Conservation (phyloP, 2,329 filamentous ascomycete species). For the Podosphaera aphanis region DNA sequence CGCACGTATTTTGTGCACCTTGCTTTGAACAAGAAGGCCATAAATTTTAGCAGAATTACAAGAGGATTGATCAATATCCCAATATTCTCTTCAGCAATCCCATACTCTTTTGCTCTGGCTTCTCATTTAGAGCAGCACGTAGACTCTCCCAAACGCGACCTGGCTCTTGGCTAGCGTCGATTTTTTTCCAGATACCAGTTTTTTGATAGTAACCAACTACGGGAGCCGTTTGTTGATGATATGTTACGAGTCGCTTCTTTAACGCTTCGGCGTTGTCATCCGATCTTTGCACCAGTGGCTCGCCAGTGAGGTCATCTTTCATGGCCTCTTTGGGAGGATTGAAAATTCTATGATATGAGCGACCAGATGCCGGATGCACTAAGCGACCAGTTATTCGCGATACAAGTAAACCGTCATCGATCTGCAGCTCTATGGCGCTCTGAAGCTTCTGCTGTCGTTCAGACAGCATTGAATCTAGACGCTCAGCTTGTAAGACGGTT, state of each 20-base stretch:
- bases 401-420: conserved; percentile 82
- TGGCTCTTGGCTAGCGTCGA: conserved; percentile 91
- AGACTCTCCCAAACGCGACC: conserved; percentile 89
- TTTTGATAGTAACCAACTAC: conserved; percentile 94
- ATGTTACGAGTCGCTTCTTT: conserved; percentile 81
- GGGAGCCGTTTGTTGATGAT: conserved; percentile 80
- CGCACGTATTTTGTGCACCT: no score
- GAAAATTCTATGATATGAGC: conserved; percentile 96
- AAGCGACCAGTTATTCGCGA: conserved; percentile 90
- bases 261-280: conserved; percentile 94
- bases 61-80: conserved; percentile 6
- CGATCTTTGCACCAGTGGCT: conserved; percentile 84
- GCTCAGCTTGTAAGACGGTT: conserved; percentile 83
- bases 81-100: conserved; percentile 17
- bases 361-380: conserved; percentile 84
- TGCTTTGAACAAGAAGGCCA: no score
- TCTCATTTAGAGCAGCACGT: conserved; percentile 56
- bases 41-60: background rate
- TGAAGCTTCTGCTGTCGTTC: conserved; percentile 63
- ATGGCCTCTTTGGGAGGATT: conserved; percentile 86
- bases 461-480: conserved; percentile 76
- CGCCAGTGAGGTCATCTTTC: conserved; percentile 92
- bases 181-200: conserved; percentile 85
- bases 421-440: conserved; percentile 89
- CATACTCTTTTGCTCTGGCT: conserved; percentile 16